Evolutionary conservation across 2,329 filamentous ascomycete genomes (phyloP), one percentile per base, ranked within the genome.

Genomic region (Penicillium digitatum): DNA sequence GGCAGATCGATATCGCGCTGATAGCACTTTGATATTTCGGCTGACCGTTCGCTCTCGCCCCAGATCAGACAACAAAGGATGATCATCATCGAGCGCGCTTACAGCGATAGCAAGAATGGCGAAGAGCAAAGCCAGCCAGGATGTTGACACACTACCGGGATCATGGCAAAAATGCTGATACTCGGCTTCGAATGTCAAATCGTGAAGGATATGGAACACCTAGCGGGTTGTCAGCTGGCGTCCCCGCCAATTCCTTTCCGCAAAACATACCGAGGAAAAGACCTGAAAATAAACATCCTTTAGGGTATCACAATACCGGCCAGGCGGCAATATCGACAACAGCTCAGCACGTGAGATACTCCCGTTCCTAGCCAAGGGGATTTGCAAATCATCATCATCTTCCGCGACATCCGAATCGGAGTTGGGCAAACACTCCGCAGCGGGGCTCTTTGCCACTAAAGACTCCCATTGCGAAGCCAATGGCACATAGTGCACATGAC

Each of bases 151-250:
- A 39, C 69, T 70, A 47, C 62, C 59, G 0, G 72, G 66, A 34
- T 71, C 66, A 54, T 72, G 66, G 32, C 66, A 67, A 48, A 76
- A 76, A 18, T 66, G 63, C 37, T 69, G 65, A 55, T 75, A 76
- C 52, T 74, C 71, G 14, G 65, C 66, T 34, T 74, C 67, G 35
- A 76, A 76, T 4, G 72, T 74, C 42, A 72, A 64, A 52, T 76
- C 73, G 48, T 76, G 74, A 10, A 76, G 67, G 42, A 76, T 69
- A 59, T 76, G 73, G 46, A 75, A 76, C 12, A 76, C 61, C 68
- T 70, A 37, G 16, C 12, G 24, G 12, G 4, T 20, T 14, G 24
- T 56, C 34, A 54, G 51, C 63, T 61, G 53, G 32, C 24, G 26
- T 12, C 26, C 44, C 12, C 12, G n/a, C n/a, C 7, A 32, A 32